phyloP scores from a whole-genome alignment of 352 stramenopile species.

The Globisporangium echinulatum region DNA sequence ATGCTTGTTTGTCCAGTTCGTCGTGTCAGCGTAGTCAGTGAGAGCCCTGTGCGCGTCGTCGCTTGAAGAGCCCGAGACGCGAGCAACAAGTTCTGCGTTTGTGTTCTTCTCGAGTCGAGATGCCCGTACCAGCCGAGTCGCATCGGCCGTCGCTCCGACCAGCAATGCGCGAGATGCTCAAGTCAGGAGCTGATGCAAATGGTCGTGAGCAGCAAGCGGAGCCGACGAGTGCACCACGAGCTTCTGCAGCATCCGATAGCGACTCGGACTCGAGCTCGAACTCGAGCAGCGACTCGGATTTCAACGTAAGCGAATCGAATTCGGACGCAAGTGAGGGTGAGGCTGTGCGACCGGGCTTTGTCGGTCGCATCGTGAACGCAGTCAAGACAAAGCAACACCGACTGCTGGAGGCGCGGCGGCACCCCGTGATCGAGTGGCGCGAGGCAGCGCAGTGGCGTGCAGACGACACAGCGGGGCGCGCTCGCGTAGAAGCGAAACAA shows the following conservation, averaged over 20 bases:
- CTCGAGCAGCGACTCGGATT: slow-evolving; percentile 13
- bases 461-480: slow-evolving; percentile 28
- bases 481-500: slow-evolving; percentile 21
- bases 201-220: background rate
- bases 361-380: slow-evolving; percentile 16
- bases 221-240: background rate
- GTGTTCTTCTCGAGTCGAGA: too few relatives aligned
- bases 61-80: too few relatives aligned
- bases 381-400: slow-evolving; percentile 33
- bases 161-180: background rate
- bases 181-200: too few relatives aligned
- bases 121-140: too few relatives aligned
- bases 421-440: slow-evolving; percentile 52
- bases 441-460: slow-evolving; percentile 25
- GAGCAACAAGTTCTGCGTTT: too few relatives aligned
- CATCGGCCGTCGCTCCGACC: too few relatives aligned
- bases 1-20: too few relatives aligned
- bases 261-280: background rate
- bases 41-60: too few relatives aligned
- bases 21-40: too few relatives aligned
- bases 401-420: slow-evolving; percentile 29
- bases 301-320: slow-evolving; percentile 3
- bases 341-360: slow-evolving; percentile 15
- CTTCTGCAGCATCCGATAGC: background rate
- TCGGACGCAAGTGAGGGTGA: slow-evolving; percentile 30